Percentiles rank a stretch among this genome's conserved stretches.
Conservation (phyloP, 2,329 filamentous ascomycete species). For the Thyridium curvatum region DNA sequence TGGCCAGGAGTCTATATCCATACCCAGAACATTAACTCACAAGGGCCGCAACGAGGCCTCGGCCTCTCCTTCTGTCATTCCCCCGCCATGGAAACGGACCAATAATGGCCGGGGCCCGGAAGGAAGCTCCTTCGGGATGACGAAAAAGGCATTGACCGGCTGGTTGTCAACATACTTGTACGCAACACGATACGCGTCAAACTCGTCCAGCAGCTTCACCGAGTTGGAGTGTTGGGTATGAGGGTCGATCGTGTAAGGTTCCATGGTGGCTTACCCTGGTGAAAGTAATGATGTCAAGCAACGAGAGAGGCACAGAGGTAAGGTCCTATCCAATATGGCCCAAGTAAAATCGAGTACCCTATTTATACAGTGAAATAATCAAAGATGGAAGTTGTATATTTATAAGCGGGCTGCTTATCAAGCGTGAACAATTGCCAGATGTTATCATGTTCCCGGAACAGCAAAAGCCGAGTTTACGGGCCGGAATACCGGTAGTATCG, state of each 20-base stretch:
- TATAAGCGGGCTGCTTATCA: too few species aligned
- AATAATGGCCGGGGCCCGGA: conserved; percentile 3
- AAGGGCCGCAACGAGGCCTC: not conserved
- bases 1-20: not conserved
- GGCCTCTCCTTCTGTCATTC: conserved; percentile 1
- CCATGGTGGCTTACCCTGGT: not conserved
- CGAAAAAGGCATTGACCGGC: conserved; percentile 3
- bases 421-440: too few species aligned
- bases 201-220: conserved; percentile 1
- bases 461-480: too few species aligned
- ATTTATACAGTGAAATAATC: too few species aligned
- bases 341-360: too few species aligned
- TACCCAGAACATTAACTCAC: not conserved
- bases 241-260: not conserved
- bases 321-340: too few species aligned
- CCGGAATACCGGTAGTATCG: too few species aligned
- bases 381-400: too few species aligned
- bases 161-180: conserved; percentile 5
- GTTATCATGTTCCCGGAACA: too few species aligned
- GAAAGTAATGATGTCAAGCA: too few species aligned
- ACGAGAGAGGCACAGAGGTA: too few species aligned
- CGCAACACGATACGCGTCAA: not conserved
- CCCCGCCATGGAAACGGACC: conserved; percentile 5
- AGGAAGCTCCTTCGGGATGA: conserved; percentile 2
- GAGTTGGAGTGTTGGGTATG: not conserved